A percentile compares a stretch with the other conserved stretches of the same genome.
phyloP scores from a whole-genome alignment of 768 basidiomycete genomes.

The Rhizopogon vesiculosus region DNA sequence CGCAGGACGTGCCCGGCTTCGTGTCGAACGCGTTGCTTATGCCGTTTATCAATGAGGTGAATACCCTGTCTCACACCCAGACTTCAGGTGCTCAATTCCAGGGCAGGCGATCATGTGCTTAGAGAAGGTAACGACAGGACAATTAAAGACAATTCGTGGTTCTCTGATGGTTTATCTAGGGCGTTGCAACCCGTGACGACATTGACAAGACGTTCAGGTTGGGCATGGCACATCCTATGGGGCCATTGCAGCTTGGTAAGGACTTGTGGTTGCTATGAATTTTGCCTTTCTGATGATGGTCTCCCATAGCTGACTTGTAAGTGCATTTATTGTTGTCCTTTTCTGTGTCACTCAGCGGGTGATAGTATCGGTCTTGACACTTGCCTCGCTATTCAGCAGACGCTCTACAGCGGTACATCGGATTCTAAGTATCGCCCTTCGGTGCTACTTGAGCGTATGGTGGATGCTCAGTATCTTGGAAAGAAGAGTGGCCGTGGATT shows the following conservation, averaged over 20 bases:
- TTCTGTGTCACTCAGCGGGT: neutral
- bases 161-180: conserved; percentile 37
- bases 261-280: neutral
- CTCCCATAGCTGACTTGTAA: conserved; percentile 25
- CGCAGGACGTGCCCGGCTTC: conserved; percentile 91
- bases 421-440: conserved; percentile 96
- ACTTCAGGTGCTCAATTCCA: neutral
- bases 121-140: conserved; percentile 57
- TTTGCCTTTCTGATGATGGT: conserved; percentile 1
- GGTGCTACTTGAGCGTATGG: conserved; percentile 89
- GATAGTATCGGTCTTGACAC: conserved; percentile 94
- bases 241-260: conserved; percentile 80
- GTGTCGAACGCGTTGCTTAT: conserved; percentile 94
- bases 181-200: conserved; percentile 88
- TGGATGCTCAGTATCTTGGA: conserved; percentile 92
- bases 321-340: conserved; percentile 1
- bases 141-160: neutral
- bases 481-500: conserved; percentile 93
- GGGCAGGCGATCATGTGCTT: conserved; percentile 86
- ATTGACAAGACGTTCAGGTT: conserved; percentile 93
- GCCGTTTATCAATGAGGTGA: conserved; percentile 90
- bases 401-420: conserved; percentile 81
- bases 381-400: conserved; percentile 89
- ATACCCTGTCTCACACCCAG: conserved; percentile 27
- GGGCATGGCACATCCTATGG: conserved; percentile 96